Base-by-base conservation (phyloP, 306 rosid species). In the Carpinus fangiana region DNA sequence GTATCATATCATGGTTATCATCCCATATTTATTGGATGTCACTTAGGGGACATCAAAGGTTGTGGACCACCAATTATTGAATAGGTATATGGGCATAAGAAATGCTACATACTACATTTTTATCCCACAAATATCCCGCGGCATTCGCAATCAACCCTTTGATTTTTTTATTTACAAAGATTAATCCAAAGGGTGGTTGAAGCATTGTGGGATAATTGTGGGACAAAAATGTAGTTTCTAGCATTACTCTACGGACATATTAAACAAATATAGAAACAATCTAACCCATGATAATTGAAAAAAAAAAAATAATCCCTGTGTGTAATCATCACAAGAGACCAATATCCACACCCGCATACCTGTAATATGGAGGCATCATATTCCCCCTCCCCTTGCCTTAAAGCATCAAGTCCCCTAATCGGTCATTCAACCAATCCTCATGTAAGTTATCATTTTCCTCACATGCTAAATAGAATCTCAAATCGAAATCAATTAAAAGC, bases 331-430 rank as follows among this genome's bases (percentile, higher is more conserved):
- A 60, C 41, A 52, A 67, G 21, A 59, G 36, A 47, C 23, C 67
- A 21, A 73, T 36, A 71, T 47, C 43, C 60, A 73, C 57, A 75
- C 17, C 71, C 14, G 34, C 73, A 47, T 83, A 90, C 98, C 97
- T 95, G 91, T 76, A 95, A 85, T 74, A 73, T 51, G 50, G 94
- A 87, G 83, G 87, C 83, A 82, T 93, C 97, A 69, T 84, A 90
- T 80, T 91, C 93, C 79, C 80, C 74, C 78, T 82, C 93, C 51
- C 98, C 97, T 50, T 93, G 83, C 48, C 83, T 71, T 79, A 92
- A 87, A 82, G 93, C 84, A 81, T 87, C 92, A 48, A 88, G 79
- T 84, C 99, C 99, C 97, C 99, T 95, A 76, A 82, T 52, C 73
- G 85, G 64, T 68, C 73, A 84, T 82, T 77, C 65, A 82, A 85